Conservation (phyloP, 2,329 filamentous ascomycete genomes). For the Aspergillus pseudoglaucus region DNA sequence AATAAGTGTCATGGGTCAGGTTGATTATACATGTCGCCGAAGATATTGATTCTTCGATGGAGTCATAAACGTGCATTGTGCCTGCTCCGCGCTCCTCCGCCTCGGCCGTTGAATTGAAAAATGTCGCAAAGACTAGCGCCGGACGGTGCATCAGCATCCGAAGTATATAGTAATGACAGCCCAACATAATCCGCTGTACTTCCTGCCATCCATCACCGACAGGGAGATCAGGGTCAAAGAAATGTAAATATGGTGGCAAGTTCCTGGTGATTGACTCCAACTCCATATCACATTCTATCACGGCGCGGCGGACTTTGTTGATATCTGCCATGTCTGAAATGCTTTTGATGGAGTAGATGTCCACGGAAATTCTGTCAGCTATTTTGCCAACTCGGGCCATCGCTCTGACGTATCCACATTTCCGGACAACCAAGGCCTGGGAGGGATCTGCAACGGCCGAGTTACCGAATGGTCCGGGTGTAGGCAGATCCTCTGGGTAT, state of each 20-base stretch:
- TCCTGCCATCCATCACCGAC: conserved; percentile 10
- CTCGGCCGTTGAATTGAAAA: background rate
- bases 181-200: conserved; percentile 8
- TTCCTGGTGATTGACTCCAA: conserved; percentile 2
- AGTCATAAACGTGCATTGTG: background rate
- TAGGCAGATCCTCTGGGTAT: conserved; percentile 8
- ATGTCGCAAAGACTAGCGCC: conserved; percentile 4
- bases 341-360: background rate
- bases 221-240: conserved; percentile 7
- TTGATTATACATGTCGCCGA: conserved; percentile 1
- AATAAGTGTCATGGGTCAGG: background rate
- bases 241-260: conserved; percentile 7
- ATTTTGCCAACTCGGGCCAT: conserved; percentile 6
- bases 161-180: conserved; percentile 4
- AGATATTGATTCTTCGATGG: background rate
- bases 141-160: conserved; percentile 10
- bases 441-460: too few species aligned
- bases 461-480: background rate
- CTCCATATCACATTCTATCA: background rate
- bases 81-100: background rate
- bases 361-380: background rate
- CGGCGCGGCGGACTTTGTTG: background rate
- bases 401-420: conserved; percentile 6
- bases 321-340: background rate
- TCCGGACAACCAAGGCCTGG: too few species aligned